Evolutionary conservation across 495 filamentous ascomycete species (phyloP), one percentile per base, ranked within the genome.

Genomic region (Schizothecium vesticola): DNA sequence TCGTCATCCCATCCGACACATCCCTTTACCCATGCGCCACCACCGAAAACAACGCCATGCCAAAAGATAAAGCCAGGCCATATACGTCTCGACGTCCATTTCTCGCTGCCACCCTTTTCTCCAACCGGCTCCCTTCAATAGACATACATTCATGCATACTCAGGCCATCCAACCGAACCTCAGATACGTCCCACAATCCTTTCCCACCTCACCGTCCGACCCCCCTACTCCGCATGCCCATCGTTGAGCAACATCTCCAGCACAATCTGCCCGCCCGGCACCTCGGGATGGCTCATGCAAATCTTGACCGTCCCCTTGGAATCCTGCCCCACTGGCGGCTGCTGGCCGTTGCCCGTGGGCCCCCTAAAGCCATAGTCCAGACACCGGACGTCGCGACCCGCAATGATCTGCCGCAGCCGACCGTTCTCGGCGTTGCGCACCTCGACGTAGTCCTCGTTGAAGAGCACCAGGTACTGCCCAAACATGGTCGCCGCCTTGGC

Each of bases 381-480:
- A 73, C 91, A 90, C 69, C 90, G 86, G 25, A 97, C 91, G 71
- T 96, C 92, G 62, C 91, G 85, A 1, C 95, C 95, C 3, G 92
- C 89, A 70, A 99, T 96, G 66, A 99, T 93, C 82, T 99, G 95
- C 71, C 93, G 87, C 67, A 98, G 75, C 21, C 95, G 86, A 1
- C 95, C 95, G 76, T 98, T 97, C 83, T 97, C 92, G 28, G 96
- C 95, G 73, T 99, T 98, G 64, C 95, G 86, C 13, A 99, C 91
- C 77, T 99, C 95, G 66, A 98, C 92, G 71, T 97, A 99, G 72
- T 93, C 90, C 11, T 85, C 84, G 77, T 96, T 93, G 71, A 97
- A 94, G 29, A 95, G 86, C 60, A 96, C 79, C 6, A 96, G 84
- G 58, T 94, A 92, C 26, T 92, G 85, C 19, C 90, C 92, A 67